These are phyloP conservation scores for Venturia effusa DNA, from an alignment of 2,329 filamentous ascomycete species.

Conservation along the genomic window DNA sequence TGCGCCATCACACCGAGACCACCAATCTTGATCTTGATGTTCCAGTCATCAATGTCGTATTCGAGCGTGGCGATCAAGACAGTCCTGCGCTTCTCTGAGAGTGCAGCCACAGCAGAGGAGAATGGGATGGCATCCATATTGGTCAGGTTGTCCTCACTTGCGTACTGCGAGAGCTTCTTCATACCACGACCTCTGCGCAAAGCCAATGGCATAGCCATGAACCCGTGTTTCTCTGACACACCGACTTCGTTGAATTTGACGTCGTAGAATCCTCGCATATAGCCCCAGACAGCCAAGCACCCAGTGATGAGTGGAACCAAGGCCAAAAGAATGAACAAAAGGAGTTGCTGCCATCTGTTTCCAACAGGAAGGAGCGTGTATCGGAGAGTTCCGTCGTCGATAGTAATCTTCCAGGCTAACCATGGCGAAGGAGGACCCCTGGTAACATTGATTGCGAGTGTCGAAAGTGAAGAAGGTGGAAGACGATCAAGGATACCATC, in stretches of 20 bases:
- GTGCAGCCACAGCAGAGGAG: constrained; percentile 16
- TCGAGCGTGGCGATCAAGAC: constrained; percentile 61
- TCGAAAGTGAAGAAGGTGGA: constrained; percentile 46
- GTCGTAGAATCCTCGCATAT: constrained; percentile 51
- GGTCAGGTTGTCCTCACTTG: constrained; percentile 1
- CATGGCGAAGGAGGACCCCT: constrained; percentile 42
- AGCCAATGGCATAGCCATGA: constrained; percentile 12
- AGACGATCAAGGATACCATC: constrained; percentile 52
- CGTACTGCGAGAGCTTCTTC: background rate
- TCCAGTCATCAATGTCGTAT: constrained; percentile 61
- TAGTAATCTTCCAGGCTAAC: constrained; percentile 43
- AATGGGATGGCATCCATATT: background rate
- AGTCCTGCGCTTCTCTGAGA: constrained; percentile 31
- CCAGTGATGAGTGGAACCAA: constrained; percentile 43
- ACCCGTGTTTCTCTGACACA: constrained; percentile 28
- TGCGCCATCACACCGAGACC: constrained; percentile 61
- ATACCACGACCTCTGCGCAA: constrained; percentile 14
- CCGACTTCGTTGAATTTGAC: constrained; percentile 53
- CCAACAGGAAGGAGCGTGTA: constrained; percentile 45
- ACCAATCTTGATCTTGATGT: constrained; percentile 61
- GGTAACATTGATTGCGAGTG: constrained; percentile 49
- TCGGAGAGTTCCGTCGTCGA: constrained; percentile 43
- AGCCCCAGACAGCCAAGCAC: constrained; percentile 40
- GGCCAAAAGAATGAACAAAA: constrained; percentile 43
- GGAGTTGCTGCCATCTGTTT: constrained; percentile 42